Evolutionary conservation across 1,139 yeast species (phyloP).

Genomic region (Geotrichum aggregatum): DNA sequence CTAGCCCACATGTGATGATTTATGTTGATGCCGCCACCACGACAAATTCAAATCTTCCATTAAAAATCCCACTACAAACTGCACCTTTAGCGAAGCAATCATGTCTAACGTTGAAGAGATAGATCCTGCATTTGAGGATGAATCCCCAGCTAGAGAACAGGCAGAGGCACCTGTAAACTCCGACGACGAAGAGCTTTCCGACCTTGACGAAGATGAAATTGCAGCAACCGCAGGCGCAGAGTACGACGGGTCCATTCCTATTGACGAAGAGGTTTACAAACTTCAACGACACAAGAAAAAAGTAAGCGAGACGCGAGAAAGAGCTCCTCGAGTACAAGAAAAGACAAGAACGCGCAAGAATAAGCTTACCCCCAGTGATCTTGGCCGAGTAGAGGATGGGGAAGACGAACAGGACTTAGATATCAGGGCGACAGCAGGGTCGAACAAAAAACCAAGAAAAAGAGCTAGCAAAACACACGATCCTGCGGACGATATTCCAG

Average conservation of each 20-base stretch:
- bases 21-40: neutral
- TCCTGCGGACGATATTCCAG: slow-evolving; percentile 35
- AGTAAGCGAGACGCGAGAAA: slow-evolving; percentile 20
- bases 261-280: slow-evolving; percentile 43
- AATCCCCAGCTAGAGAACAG: slow-evolving; percentile 13
- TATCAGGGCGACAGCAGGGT: slow-evolving; percentile 8
- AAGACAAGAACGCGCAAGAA: slow-evolving; percentile 26
- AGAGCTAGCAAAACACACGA: slow-evolving; percentile 24
- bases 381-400: slow-evolving; percentile 20
- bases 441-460: slow-evolving; percentile 22
- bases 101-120: slow-evolving; percentile 16
- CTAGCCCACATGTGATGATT: neutral
- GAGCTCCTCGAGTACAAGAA: slow-evolving; percentile 19
- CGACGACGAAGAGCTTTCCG: slow-evolving; percentile 19
- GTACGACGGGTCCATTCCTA: slow-evolving; percentile 32
- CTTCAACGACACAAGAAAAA: slow-evolving; percentile 40
- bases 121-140: slow-evolving; percentile 18
- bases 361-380: slow-evolving; percentile 25
- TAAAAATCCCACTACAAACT: neutral
- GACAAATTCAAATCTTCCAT: neutral
- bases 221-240: slow-evolving; percentile 27
- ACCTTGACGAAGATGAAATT: slow-evolving; percentile 41
- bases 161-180: neutral
- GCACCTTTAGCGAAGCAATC: neutral
- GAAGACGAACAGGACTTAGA: slow-evolving; percentile 36